phyloP scores from a whole-genome alignment of 208 protist genomes.

The Lotmaria passim region DNA sequence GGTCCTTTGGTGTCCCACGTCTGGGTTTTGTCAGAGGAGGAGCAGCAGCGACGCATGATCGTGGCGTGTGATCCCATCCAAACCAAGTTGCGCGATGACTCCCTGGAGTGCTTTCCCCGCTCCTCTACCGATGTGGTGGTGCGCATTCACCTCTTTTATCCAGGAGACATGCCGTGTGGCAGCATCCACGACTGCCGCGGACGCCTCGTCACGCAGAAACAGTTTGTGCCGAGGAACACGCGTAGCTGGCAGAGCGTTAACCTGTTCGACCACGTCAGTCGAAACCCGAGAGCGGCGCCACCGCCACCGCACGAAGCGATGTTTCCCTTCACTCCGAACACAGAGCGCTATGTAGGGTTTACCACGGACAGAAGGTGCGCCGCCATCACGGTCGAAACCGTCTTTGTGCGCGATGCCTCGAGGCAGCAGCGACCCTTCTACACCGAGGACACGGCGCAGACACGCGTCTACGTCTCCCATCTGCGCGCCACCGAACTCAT shows the following conservation, averaged over 20 bases:
- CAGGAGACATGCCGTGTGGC: slow-evolving; percentile 11
- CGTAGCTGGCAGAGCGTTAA: slow-evolving; percentile 16
- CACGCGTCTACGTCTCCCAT: slow-evolving; percentile 22
- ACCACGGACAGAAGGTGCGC: neutral
- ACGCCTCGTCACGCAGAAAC: slow-evolving; percentile 26
- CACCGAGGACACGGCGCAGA: slow-evolving; percentile 21
- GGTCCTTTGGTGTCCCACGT: neutral
- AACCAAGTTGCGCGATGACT: slow-evolving; percentile 28
- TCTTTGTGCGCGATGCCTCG: slow-evolving; percentile 21
- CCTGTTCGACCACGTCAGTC: slow-evolving; percentile 1
- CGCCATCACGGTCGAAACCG: slow-evolving; percentile 30
- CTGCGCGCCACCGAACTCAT: slow-evolving; percentile 15
- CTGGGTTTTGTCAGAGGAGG: neutral
- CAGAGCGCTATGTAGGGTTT: neutral
- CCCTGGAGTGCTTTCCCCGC: slow-evolving; percentile 25
- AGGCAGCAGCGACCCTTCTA: slow-evolving; percentile 18
- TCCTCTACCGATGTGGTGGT: slow-evolving; percentile 10
- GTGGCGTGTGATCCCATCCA: slow-evolving; percentile 26
- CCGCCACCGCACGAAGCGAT: slow-evolving; percentile 3
- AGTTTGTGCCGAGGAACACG: slow-evolving; percentile 15
- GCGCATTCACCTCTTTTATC: slow-evolving; percentile 27
- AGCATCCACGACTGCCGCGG: slow-evolving; percentile 18
- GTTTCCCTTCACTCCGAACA: slow-evolving; percentile 23
- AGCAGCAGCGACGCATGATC: slow-evolving; percentile 9
- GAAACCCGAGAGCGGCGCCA: neutral